phyloP scores from a whole-genome alignment of 441 rosid species.

The Melastoma candidum region DNA sequence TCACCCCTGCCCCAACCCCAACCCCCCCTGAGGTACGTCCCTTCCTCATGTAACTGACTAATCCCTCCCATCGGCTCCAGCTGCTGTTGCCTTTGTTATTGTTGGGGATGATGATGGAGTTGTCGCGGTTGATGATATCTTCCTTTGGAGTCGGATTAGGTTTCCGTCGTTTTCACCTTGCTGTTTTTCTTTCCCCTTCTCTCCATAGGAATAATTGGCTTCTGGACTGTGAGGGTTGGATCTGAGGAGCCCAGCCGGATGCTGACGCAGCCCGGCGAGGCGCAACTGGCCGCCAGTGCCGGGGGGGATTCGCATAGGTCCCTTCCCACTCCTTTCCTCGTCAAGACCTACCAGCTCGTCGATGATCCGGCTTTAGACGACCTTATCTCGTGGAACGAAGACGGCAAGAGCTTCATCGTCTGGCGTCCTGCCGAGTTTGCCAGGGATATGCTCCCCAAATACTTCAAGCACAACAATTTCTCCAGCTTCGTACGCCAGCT shows the following conservation, averaged over 20 bases:
- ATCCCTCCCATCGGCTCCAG: too few relatives aligned
- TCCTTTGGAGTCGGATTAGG: too few relatives aligned
- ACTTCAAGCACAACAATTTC: constrained; percentile 94
- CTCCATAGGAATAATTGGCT: too few relatives aligned
- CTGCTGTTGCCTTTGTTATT: too few relatives aligned
- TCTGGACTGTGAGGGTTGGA: neutral
- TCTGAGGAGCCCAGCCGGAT: constrained; percentile 24
- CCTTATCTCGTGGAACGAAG: constrained; percentile 75
- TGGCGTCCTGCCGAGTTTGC: constrained; percentile 91
- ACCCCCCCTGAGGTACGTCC: neutral
- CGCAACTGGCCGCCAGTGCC: constrained; percentile 1
- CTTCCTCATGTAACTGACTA: too few relatives aligned
- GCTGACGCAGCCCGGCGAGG: constrained; percentile 43
- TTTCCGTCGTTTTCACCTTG: too few relatives aligned
- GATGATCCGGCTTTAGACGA: constrained; percentile 61
- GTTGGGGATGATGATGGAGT: too few relatives aligned
- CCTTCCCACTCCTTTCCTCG: constrained; percentile 75
- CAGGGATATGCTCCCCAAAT: constrained; percentile 77
- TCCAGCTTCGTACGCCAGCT: constrained; percentile 96
- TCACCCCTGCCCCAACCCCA: constrained; percentile 7
- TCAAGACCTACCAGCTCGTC: constrained; percentile 73
- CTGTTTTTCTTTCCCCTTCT: too few relatives aligned
- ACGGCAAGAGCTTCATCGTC: constrained; percentile 72
- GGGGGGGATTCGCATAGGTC: constrained; percentile 56
- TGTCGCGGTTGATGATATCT: too few relatives aligned